Evolutionary conservation across 495 filamentous ascomycete species (phyloP), one percentile per base, ranked within the genome.

Genomic region (Haplographium delicatum): DNA sequence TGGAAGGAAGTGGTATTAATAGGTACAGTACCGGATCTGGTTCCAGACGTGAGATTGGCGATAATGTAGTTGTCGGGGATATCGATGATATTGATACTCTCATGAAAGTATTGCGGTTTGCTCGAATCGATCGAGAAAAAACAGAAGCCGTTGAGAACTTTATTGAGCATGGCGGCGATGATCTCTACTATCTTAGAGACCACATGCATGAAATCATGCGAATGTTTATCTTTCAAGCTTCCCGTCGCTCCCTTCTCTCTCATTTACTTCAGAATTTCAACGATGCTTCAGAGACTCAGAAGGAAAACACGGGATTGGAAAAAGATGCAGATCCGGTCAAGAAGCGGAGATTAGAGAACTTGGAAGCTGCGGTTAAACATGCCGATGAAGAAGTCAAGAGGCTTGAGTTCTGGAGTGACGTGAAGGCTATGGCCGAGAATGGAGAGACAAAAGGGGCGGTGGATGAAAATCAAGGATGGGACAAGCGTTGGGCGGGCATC

Each of bases 71-170:
- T 34, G 43, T 50, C 20, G 77, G 80, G 48, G 78, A 84, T 31
- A 85, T 94, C 41, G 67, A 65, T 9, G 75, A 89, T 62, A 79
- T 90, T 4, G 77, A 75, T 1, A 70, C 73, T 7, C 71, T 96
- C 33, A 73, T 91, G 69, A 56, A 58, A 27, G 74, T 75, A 2
- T 62, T 97, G 45, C 83, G 81, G 53, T 65, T 63, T 41, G 78
- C 82, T 1, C 73, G 85, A 1, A 86, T 99, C 38, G 94, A 99
- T 61, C 76, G 94, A 9, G 90, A 97, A 69, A 96, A 89, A 68
- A 79, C 91, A 43, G 83, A 89, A 50, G 85, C 81, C 0, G 72
- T 96, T 23, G 79, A 80, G 50, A 84, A 73, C 45, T 99, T 96
- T 63, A 65, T 96, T 3, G 68, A 81, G n/a, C 72, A 90, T 25